Evolutionary conservation across 2,329 filamentous ascomycete species (phyloP).

Genomic region (Colletotrichum gloeosporioides): DNA sequence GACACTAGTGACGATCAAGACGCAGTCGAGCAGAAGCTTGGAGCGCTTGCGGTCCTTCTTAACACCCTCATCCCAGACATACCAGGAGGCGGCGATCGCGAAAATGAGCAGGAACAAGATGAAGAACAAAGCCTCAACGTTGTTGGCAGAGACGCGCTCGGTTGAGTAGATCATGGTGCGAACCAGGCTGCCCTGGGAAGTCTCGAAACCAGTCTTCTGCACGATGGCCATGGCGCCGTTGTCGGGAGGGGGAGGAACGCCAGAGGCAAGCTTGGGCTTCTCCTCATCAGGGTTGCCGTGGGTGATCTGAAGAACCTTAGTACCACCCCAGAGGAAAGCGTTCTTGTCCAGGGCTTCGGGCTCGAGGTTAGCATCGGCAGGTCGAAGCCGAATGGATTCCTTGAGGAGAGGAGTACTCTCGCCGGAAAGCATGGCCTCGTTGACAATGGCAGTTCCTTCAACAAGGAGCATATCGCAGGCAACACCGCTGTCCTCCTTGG

Average conservation of each 20-base stretch:
- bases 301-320: slow-evolving; percentile 94
- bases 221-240: slow-evolving; percentile 94
- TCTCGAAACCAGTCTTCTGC: slow-evolving; percentile 97
- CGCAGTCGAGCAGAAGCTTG: slow-evolving; percentile 94
- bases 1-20: slow-evolving; percentile 97
- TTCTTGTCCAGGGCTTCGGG: slow-evolving; percentile 95
- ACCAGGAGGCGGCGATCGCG: slow-evolving; percentile 97
- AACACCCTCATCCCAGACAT: slow-evolving; percentile 98
- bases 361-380: slow-evolving; percentile 80
- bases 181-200: slow-evolving; percentile 95
- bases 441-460: slow-evolving; percentile 95
- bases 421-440: slow-evolving; percentile 98
- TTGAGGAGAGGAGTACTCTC: slow-evolving; percentile 97
- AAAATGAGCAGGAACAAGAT: slow-evolving; percentile 97
- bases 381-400: slow-evolving; percentile 91
- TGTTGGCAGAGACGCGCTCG: slow-evolving; percentile 98
- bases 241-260: slow-evolving; percentile 85
- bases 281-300: slow-evolving; percentile 83
- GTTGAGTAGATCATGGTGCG: slow-evolving; percentile 99
- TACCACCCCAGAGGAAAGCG: slow-evolving; percentile 93
- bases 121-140: slow-evolving; percentile 93
- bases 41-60: slow-evolving; percentile 93
- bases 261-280: slow-evolving; percentile 72
- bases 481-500: slow-evolving; percentile 95
- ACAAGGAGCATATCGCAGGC: slow-evolving; percentile 97